These are phyloP conservation scores for Acer yangbiense DNA, from an alignment of 345 rosid species.

Conservation along the genomic window DNA sequence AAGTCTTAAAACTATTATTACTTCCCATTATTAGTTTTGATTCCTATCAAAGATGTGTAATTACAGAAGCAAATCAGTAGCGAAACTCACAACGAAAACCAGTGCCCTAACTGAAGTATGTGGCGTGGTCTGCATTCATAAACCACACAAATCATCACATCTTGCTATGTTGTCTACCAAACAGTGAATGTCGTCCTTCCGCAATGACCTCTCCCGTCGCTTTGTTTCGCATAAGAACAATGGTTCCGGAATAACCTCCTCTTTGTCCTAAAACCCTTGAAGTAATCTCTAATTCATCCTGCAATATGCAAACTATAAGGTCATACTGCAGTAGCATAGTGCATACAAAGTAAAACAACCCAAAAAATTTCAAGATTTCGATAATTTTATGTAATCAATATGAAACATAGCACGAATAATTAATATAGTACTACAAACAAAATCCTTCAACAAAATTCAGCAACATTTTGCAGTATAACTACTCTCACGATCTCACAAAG, in stretches of 20 bases:
- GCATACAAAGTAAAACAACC: not conserved
- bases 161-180: constrained; percentile 66
- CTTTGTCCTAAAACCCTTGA: constrained; percentile 63
- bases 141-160: constrained; percentile 38
- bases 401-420: not conserved
- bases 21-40: too few species aligned
- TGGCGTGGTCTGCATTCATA: not conserved
- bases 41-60: too few species aligned
- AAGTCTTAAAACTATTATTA: too few species aligned
- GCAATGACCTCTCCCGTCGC: constrained; percentile 81
- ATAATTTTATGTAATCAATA: not conserved
- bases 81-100: not conserved
- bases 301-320: constrained; percentile 21
- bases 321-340: not conserved
- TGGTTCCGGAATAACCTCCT: constrained; percentile 73
- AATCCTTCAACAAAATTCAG: not conserved
- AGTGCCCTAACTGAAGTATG: not conserved
- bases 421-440: not conserved
- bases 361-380: not conserved
- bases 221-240: constrained; percentile 69
- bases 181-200: constrained; percentile 92
- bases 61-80: not conserved
- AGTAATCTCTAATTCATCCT: constrained; percentile 87
- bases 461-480: not conserved
- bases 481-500: not conserved